Base-by-base conservation (phyloP, 805 yeast genomes). In the Yarrowia deformans region DNA sequence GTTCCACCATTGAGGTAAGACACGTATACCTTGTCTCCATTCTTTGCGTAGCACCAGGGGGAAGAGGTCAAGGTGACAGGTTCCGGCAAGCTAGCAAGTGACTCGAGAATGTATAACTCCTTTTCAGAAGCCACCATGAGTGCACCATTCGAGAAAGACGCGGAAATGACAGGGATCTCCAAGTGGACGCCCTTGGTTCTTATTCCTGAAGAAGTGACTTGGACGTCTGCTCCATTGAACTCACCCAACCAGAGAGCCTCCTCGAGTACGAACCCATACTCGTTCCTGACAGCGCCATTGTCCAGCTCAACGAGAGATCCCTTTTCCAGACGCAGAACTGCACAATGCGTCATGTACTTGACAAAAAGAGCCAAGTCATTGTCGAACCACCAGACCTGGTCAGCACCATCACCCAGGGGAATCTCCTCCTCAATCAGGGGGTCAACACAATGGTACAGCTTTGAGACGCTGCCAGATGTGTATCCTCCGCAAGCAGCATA, bases 401-500 rank as follows among this genome's bases (percentile, higher is more conserved):
- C 68, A 4, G 68, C 68, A 10, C 68, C 68, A 6, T 63, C 68
- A 8, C 68, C 68, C 5, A 63, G n/a, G 8, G 68, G 46, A 23
- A 63, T 49, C 16, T 63, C 56, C n/a, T 48, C 68, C 9, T 48
- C 56, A 14, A 63, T 39, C 9, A 48, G 12, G 3, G 56, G 56
- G 13, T 63, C 68, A 7, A 63, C 40, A 13, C 48, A 34, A 18
- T 46, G 29, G 23, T 37, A 63, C 18, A 63, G 35, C 48, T 63
- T 63, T 35, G 68, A 48, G 2, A 63, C 56, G 23, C 68, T 48
- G n/a, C 68, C 68, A 35, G 68, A 63, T 3, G 68, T 63, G 56
- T 63, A 63, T 9, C 68, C 68, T 63, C 68, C 68, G n/a, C 56
- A 63, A 8, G 68, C 68, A 5, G 56, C 56, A 35, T 63, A 63